Base-by-base conservation (phyloP, 805 yeast species). In the Pichia nakasei region DNA sequence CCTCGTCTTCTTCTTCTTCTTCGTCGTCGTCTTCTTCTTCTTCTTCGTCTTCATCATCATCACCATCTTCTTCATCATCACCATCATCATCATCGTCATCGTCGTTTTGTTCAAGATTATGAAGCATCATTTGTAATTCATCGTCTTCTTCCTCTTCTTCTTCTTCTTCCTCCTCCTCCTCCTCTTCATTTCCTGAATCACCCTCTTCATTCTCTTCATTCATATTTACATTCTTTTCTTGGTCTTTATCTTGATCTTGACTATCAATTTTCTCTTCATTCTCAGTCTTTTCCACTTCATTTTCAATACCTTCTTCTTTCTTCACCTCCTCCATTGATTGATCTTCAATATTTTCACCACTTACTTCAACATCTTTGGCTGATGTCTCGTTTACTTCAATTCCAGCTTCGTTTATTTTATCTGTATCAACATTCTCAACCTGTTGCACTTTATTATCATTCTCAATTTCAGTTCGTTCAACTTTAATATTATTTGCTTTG, bases 31-130 rank as follows among this genome's bases (percentile, higher is more conserved):
- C 40, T 15, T 26, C 45, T n/a, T 20, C 44, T 20, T 44, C 31
- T 18, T 44, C 47, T n/a, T n/a, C n/a, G n/a, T n/a, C n/a, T n/a
- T n/a, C n/a, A n/a, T 37, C 37, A 15, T 15, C 34, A 4, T 35
- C 29, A 13, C 19, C 41, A 4, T 13, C 12, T 9, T 26, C 32
- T 13, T 22, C 33, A 7, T 36, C 36, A 15, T 19, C 34, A 3
- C 29, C 35, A 21, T 22, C 44, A 13, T 24, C 35, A 9, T 37
- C 40, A 27, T 24, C 38, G 12, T 17, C 29, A 13, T 29, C 40
- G n/a, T 26, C 45, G n/a, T 20, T 43, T 20, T 44, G 36, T 18
- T 44, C 47, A 12, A 44, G 22, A 34, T 44, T 41, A 2, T 41
- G 43, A 22, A 46, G 39, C 41, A 37, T 39, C 36, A 36, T 44